Conservation (phyloP, 2,329 filamentous ascomycete species). For the Sporothrix brasiliensis region DNA sequence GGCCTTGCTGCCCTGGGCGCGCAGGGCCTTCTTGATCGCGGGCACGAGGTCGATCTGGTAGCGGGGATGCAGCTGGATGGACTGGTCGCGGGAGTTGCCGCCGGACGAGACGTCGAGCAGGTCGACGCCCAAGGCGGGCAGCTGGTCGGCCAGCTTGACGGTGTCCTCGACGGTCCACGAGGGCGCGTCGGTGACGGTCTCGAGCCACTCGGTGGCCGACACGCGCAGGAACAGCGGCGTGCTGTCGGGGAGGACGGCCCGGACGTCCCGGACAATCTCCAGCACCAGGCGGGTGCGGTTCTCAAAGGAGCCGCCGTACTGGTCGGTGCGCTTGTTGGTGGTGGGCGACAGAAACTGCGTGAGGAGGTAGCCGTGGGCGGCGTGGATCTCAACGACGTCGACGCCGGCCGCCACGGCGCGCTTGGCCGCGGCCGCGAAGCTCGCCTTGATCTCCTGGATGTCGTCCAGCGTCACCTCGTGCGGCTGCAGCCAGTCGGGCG, state of each 20-base stretch:
- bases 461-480: constrained; percentile 69
- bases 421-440: constrained; percentile 61
- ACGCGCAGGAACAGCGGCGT: constrained; percentile 63
- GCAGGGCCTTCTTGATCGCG: constrained; percentile 68
- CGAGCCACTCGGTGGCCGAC: constrained; percentile 66
- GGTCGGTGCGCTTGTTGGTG: constrained; percentile 63
- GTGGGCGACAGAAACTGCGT: constrained; percentile 65
- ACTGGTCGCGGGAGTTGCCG: constrained; percentile 66
- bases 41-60: constrained; percentile 77
- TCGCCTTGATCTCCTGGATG: constrained; percentile 65
- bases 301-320: constrained; percentile 67
- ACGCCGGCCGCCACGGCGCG: constrained; percentile 70
- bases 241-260: constrained; percentile 54
- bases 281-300: constrained; percentile 65
- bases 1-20: constrained; percentile 49
- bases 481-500: constrained; percentile 62
- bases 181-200: constrained; percentile 45
- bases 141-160: constrained; percentile 66
- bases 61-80: constrained; percentile 62
- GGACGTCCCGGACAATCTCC: constrained; percentile 56
- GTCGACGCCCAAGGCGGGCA: constrained; percentile 76
- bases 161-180: constrained; percentile 72
- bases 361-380: constrained; percentile 68
- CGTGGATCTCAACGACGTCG: constrained; percentile 73
- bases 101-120: constrained; percentile 80